phyloP scores from a whole-genome alignment of 495 filamentous ascomycete species.

The Aspergillus cavernicola region DNA sequence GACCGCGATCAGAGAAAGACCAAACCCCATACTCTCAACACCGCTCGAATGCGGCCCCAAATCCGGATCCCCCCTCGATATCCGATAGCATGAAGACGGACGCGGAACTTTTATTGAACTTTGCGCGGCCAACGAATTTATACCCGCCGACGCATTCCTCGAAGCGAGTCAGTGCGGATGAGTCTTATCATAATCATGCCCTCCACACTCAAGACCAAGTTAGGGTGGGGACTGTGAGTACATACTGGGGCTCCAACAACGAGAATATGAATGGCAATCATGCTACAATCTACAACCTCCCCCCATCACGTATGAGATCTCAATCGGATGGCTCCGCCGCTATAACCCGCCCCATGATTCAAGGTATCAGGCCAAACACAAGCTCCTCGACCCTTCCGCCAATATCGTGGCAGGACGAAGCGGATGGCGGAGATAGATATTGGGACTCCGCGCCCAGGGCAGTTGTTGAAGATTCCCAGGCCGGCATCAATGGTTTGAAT shows the following conservation, averaged over 20 bases:
- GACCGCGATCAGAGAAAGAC: constrained; percentile 55
- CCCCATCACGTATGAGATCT: constrained; percentile 41
- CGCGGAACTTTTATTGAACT: constrained; percentile 50
- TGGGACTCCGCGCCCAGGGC: constrained; percentile 14
- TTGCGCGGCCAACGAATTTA: constrained; percentile 40
- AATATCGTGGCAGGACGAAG: constrained; percentile 38
- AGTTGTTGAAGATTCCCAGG: constrained; percentile 4
- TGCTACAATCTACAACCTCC: constrained; percentile 16
- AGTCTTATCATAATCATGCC: constrained; percentile 26
- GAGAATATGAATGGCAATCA: constrained; percentile 14
- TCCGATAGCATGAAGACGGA: constrained; percentile 49
- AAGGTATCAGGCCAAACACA: constrained; percentile 38
- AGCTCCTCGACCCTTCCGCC: constrained; percentile 39
- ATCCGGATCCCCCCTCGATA: constrained; percentile 38
- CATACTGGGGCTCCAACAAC: constrained; percentile 12
- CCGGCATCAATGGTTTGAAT: constrained; percentile 1
- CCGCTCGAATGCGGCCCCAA: constrained; percentile 34
- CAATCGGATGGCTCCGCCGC: constrained; percentile 46
- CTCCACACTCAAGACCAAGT: constrained; percentile 23
- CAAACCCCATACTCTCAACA: constrained; percentile 41
- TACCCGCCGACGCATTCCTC: constrained; percentile 22
- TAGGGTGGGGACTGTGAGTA: constrained; percentile 22
- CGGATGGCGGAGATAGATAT: constrained; percentile 18
- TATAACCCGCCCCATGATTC: constrained; percentile 37
- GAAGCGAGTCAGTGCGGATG: constrained; percentile 40